Percentiles rank a stretch among this genome's conserved stretches.
Conservation (phyloP, 441 rosid genomes). For the Populus hybrid region DNA sequence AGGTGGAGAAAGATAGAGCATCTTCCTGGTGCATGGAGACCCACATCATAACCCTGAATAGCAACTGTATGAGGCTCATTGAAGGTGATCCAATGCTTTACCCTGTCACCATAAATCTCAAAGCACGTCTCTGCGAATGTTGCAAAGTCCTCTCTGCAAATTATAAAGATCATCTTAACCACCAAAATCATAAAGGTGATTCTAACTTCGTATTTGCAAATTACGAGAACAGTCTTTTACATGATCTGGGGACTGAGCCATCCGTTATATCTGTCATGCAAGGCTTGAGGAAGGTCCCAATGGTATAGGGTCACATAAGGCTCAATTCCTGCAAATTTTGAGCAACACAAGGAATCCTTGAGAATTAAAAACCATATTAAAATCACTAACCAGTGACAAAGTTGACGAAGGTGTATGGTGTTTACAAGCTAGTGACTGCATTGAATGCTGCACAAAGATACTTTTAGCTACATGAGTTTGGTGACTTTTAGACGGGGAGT, state of each 20-base stretch:
- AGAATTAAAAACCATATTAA: not conserved
- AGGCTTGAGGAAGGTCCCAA: constrained; percentile 42
- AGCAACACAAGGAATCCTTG: not conserved
- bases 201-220: not conserved
- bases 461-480: not conserved
- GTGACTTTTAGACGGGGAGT: too few species aligned
- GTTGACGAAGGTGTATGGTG: not conserved
- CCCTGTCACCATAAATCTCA: constrained; percentile 30
- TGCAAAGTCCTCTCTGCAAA: constrained; percentile 29
- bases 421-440: not conserved
- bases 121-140: constrained; percentile 32
- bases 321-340: constrained; percentile 19
- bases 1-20: constrained; percentile 27
- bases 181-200: not conserved
- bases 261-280: constrained; percentile 35
- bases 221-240: constrained; percentile 14
- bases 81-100: constrained; percentile 39
- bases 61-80: constrained; percentile 36
- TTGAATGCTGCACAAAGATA: not conserved
- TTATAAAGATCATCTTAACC: not conserved
- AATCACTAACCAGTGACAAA: not conserved
- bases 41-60: constrained; percentile 31
- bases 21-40: constrained; percentile 37
- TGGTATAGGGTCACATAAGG: constrained; percentile 45
- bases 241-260: constrained; percentile 31